Base-by-base conservation (phyloP, 768 basidiomycete species). In the Termitomyces titanicus region DNA sequence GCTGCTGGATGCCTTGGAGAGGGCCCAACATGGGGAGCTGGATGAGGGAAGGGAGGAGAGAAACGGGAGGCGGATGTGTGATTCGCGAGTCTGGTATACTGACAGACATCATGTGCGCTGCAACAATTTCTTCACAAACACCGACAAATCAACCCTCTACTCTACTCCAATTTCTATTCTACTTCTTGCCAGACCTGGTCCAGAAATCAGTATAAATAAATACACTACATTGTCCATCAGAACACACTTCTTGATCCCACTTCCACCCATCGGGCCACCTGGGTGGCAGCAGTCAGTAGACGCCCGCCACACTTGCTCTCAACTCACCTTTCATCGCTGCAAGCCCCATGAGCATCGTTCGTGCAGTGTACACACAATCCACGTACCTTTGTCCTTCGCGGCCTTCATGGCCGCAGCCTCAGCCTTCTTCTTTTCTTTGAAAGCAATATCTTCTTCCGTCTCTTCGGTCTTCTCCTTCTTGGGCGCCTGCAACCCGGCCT, bases 161-260 rank as follows among this genome's bases (percentile, higher is more conserved):
- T 61, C 67, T 76, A 86, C 68, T 86, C 29, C 29, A 29, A 29
- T 29, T 9, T 29, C 13, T 34, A 22, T 34, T 44, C 52, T 77
- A 88, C 69, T 88, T 88, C 82, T 88, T 88, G 45, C 83, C 84
- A 34, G 86, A 88, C 69, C 87, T 88, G 64, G 31, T 60, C 47
- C 25, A 49, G 7, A 38, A 17, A 24, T 61, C 18, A 61, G 62
- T 27, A 35, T 31, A 27, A 2, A 45, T 31, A 48, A n/a, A 49
- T 31, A 44, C 29, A 20, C 3, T 39, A 27, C 35, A 51, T 47
- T 22, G 50, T 31, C 57, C 31, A 12, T 49, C 46, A 54, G 55
- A n/a, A 78, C 87, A 63, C 71, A 92, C 91, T 93, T 93, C 82
- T 93, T 92, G 79, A 93, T 91, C 24, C 92, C 89, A 42, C 81